Evolutionary conservation across 2,329 filamentous ascomycete genomes (phyloP), one percentile per base, ranked within the genome.

Genomic region (Fonsecaea pedrosoi): DNA sequence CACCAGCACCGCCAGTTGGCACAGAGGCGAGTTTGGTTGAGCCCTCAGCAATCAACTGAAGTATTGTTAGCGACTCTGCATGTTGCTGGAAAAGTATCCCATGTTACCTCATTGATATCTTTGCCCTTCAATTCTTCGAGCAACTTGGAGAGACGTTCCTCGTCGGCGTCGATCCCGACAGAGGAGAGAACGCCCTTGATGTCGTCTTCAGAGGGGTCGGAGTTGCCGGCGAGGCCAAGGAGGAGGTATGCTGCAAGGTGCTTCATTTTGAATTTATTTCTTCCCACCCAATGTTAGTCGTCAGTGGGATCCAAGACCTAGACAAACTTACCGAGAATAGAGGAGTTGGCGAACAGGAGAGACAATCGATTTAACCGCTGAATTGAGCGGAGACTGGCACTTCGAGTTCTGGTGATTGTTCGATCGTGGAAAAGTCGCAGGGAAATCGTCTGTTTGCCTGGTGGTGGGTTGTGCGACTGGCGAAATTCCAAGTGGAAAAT

Each of bases 341-440:
- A 71, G 69, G 71, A 25, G 74, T 69, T 74, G 71, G 70, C 74
- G 82, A 84, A 84, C 82, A 81, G 74, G 82, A 84, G 82, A 83
- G 81, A 93, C 94, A 98, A 98, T 98, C 94, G 89, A 90, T 96
- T 98, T 96, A 97, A 97, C 94, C 94, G 93, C 92, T 61, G 82
- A 77, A 82, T 89, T 91, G 89, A 87, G 91, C 94, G 94, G 94
- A 97, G 94, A 98, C 94, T 97, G 94, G 96, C 87, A 90, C 93
- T 92, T 95, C 92, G 87, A 92, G 92, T 96, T 90, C 91, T 87
- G 78, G 54, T 40, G 54, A 30, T 32, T 77, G 76, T 50, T 50
- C 45, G 45, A 78, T 76, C 74, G 77, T 75, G 75, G 74, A 73
- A 73, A 71, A 73, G 75, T 45, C 45, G 34, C 37, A 54, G 32